These are phyloP conservation scores for Arxiozyma telluris DNA, from an alignment of 1,139 yeast species.

Conservation along the genomic window DNA sequence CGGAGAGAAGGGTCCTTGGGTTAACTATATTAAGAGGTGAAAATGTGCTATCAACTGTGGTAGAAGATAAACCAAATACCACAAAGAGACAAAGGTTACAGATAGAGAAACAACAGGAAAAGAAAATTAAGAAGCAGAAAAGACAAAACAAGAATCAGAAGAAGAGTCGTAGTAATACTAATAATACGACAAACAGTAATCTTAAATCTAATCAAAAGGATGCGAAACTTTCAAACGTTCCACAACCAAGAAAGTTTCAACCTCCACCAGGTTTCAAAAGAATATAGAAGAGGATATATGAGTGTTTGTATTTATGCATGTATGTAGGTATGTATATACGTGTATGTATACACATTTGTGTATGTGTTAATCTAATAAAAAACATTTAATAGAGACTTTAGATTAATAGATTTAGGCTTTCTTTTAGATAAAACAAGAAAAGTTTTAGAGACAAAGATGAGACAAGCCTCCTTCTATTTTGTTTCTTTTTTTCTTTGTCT, in stretches of 20 bases:
- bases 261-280: constrained; percentile 39
- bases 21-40: constrained; percentile 82
- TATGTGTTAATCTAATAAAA: no score
- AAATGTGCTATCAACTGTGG: constrained; percentile 71
- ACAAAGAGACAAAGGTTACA: constrained; percentile 36
- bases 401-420: no score
- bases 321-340: neutral
- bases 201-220: neutral
- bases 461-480: no score
- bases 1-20: constrained; percentile 61
- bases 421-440: no score
- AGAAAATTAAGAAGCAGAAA: constrained; percentile 20
- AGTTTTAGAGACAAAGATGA: no score
- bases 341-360: no score
- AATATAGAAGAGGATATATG: constrained; percentile 6
- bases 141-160: constrained; percentile 13
- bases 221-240: constrained; percentile 11
- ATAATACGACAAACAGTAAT: constrained; percentile 8
- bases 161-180: constrained; percentile 8
- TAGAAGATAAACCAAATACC: constrained; percentile 61
- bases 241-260: constrained; percentile 30
- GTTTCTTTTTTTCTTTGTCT: no score
- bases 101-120: constrained; percentile 19
- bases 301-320: neutral
- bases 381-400: no score